phyloP scores from a whole-genome alignment of 257 asterid species.

The Ilex asprella region DNA sequence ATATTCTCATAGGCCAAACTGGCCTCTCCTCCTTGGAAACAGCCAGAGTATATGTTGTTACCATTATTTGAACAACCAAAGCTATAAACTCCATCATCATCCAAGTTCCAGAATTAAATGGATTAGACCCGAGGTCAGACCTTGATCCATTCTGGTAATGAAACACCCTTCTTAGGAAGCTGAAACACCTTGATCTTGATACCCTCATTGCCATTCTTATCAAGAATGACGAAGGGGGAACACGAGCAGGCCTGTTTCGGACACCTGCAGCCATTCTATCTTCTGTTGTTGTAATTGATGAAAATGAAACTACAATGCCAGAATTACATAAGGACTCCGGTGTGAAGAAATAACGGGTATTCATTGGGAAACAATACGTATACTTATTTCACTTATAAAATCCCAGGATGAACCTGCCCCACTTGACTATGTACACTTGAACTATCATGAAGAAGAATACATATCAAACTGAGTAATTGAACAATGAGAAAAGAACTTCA shows the following conservation, averaged over 20 bases:
- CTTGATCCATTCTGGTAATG: slow-evolving; percentile 87
- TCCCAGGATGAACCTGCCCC: too few species aligned
- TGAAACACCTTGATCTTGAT: slow-evolving; percentile 70
- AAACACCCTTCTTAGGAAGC: slow-evolving; percentile 73
- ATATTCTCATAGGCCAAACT: slow-evolving; percentile 89
- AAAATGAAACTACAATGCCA: slow-evolving; percentile 27
- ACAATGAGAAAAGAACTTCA: too few species aligned
- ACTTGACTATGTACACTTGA: too few species aligned
- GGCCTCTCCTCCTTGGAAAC: slow-evolving; percentile 66
- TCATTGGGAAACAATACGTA: slow-evolving; percentile 25
- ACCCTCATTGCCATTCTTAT: slow-evolving; percentile 60
- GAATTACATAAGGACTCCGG: slow-evolving; percentile 49
- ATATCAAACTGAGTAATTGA: too few species aligned
- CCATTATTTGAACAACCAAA: slow-evolving; percentile 43
- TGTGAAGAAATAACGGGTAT: slow-evolving; percentile 38
- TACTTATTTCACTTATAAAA: not conserved
- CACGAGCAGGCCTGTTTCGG: slow-evolving; percentile 37
- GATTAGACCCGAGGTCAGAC: slow-evolving; percentile 75
- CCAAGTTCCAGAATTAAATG: slow-evolving; percentile 69
- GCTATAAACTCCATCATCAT: slow-evolving; percentile 58
- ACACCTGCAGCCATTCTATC: slow-evolving; percentile 29
- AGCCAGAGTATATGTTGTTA: slow-evolving; percentile 34
- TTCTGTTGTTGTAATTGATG: slow-evolving; percentile 29
- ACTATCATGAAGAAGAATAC: too few species aligned
- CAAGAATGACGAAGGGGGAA: slow-evolving; percentile 40